A percentile compares a stretch with the other conserved stretches of the same genome.
These are phyloP conservation scores for Phytophthora ohioensis DNA, from an alignment of 352 stramenopile genomes.

Conservation along the genomic window DNA sequence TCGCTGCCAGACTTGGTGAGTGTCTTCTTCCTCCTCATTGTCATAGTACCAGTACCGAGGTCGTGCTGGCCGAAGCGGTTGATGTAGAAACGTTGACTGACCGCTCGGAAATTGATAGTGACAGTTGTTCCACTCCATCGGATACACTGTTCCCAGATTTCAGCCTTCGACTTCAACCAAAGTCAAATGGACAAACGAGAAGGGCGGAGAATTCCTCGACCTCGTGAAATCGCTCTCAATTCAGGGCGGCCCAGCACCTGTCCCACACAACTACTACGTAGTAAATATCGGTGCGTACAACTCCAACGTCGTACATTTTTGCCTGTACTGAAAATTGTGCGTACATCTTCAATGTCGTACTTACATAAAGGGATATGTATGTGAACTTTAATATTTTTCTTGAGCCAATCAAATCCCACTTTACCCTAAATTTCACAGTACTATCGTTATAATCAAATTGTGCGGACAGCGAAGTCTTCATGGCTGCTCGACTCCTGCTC, in stretches of 20 bases:
- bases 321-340: too few species aligned
- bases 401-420: too few species aligned
- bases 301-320: too few species aligned
- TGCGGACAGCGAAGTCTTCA: conserved; percentile 6
- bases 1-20: conserved; percentile 14
- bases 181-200: conserved; percentile 17
- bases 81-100: conserved; percentile 20
- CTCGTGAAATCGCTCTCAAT: conserved; percentile 48
- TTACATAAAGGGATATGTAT: too few species aligned
- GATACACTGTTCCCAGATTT: conserved; percentile 49
- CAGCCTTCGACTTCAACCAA: conserved; percentile 13
- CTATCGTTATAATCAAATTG: conserved; percentile 3
- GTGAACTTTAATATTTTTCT: too few species aligned
- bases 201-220: conserved; percentile 28
- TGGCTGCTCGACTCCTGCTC: conserved; percentile 32
- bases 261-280: conserved; percentile 14
- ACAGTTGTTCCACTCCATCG: conserved; percentile 47
- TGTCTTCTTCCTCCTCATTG: conserved; percentile 21
- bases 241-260: conserved; percentile 28
- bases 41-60: conserved; percentile 20
- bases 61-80: conserved; percentile 14
- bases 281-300: too few species aligned
- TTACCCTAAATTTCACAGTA: neutral
- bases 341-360: too few species aligned
- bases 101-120: conserved; percentile 23